Evolutionary conservation across 768 basidiomycete genomes (phyloP).

Genomic region (Lactifluus hygrophoroides): DNA sequence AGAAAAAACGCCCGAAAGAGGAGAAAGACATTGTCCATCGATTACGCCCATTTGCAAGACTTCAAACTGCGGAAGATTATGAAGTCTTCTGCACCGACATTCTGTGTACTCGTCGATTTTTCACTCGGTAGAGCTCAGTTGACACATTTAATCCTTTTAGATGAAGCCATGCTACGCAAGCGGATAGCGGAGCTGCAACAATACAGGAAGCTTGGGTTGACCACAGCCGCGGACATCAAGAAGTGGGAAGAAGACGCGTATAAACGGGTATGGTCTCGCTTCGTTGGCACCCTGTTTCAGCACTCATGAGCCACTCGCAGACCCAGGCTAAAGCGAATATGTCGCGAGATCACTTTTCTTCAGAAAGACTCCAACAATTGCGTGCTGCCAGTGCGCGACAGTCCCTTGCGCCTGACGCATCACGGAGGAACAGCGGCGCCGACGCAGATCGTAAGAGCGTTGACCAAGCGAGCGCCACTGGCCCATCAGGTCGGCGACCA

Average conservation of each 20-base stretch:
- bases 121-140: not conserved
- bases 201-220: slow-evolving; percentile 79
- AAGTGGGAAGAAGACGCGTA: slow-evolving; percentile 72
- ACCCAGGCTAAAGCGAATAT: slow-evolving; percentile 52
- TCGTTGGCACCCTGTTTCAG: not conserved
- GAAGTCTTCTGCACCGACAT: slow-evolving; percentile 84
- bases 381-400: slow-evolving; percentile 42
- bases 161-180: slow-evolving; percentile 81
- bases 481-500: slow-evolving; percentile 35
- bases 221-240: slow-evolving; percentile 80
- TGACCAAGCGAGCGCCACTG: slow-evolving; percentile 35
- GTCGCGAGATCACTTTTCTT: slow-evolving; percentile 46
- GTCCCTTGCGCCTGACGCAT: slow-evolving; percentile 44
- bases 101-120: slow-evolving; percentile 53
- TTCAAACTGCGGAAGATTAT: slow-evolving; percentile 88
- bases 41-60: slow-evolving; percentile 80
- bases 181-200: slow-evolving; percentile 87
- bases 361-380: slow-evolving; percentile 43
- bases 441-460: slow-evolving; percentile 48
- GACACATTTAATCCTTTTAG: too few species aligned
- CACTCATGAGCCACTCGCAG: slow-evolving; percentile 30
- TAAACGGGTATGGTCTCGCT: slow-evolving; percentile 52
- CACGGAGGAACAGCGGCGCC: slow-evolving; percentile 38
- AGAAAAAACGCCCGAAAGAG: slow-evolving; percentile 85
- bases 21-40: slow-evolving; percentile 87